Base-by-base conservation (phyloP, 2,329 filamentous ascomycete genomes). In the Fusarium dlaminii region DNA sequence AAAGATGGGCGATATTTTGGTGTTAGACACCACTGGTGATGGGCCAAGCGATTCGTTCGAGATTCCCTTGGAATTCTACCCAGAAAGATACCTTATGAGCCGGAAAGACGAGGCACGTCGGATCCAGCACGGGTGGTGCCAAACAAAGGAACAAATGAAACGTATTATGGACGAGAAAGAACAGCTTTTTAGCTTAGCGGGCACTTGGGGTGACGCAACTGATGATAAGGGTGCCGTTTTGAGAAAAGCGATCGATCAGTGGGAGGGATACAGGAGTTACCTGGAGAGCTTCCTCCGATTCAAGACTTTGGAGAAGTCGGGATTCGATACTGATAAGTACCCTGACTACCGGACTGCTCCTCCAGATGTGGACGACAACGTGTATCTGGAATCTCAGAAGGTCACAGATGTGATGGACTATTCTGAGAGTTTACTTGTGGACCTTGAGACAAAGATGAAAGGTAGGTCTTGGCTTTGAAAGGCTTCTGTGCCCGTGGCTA, bases 31-130 rank as follows among this genome's bases (percentile, higher is more conserved):
- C 18, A 81, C 82, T 22, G 83, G 82, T 6, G 80, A 83, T 8
- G 85, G 84, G 5, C 81, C 85, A 9, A 76, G 80, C 13, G 83
- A 84, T 49, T 82, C 82, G 6, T 81, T 89, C 46, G 86, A 89
- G 8, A 85, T 90, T 39, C 88, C 88, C 11, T 79, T 81, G 46
- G 80, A 85, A 18, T 85, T 89, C 69, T 90, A 88, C 72, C 85
- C 87, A 2, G 88, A 90, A 77, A 85, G 84, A n/a, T 90, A 90
- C 65, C 78, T 88, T 58, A 80, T 82, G 54, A 79, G 75, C 17
- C 83, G 85, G 20, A 85, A 84, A 62, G 81, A 86, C 17, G 84
- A 87, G 59, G 86, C 87, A 20, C 70, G 84, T 14, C 81, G 83
- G 13, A 87, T 89, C 46, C 85, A 86, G 67, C 66, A 68, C 18